Evolutionary conservation across 495 filamentous ascomycete species (phyloP).

Genomic region (Aspergillus taichungensis): DNA sequence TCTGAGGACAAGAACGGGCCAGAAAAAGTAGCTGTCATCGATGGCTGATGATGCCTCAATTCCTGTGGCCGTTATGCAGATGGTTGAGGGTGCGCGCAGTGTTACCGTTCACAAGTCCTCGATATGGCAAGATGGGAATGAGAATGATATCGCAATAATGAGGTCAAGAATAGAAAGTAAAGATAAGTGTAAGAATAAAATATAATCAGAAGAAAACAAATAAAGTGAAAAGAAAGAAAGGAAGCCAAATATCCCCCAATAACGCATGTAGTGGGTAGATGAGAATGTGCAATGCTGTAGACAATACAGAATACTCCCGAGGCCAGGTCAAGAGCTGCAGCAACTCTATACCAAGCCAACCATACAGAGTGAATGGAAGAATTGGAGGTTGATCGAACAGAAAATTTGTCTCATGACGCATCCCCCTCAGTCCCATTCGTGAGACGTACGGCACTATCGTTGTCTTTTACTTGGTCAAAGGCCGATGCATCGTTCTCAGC

Average conservation of each 20-base stretch:
- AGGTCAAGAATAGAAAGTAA: background rate
- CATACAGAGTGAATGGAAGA: background rate
- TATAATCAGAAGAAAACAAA: background rate
- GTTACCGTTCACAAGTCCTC: too few relatives aligned
- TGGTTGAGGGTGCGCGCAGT: too few relatives aligned
- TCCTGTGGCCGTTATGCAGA: too few relatives aligned
- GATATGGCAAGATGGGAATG: background rate
- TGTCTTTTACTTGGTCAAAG: constrained; percentile 4
- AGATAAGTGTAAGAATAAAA: constrained; percentile 1
- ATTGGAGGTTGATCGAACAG: background rate
- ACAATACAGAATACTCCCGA: too few relatives aligned
- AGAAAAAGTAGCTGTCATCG: too few relatives aligned
- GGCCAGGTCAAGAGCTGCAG: background rate
- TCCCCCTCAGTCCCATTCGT: constrained; percentile 28
- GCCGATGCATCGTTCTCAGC: constrained; percentile 1
- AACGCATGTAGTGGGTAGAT: too few relatives aligned
- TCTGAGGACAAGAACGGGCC: too few relatives aligned
- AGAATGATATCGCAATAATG: too few relatives aligned
- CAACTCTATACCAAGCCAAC: background rate
- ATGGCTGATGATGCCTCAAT: too few relatives aligned
- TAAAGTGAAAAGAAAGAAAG: constrained; percentile 1
- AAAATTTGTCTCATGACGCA: constrained; percentile 16
- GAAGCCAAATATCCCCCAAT: background rate
- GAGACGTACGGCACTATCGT: constrained; percentile 11
- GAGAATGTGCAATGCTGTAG: too few relatives aligned